Evolutionary conservation across 441 rosid species (phyloP).

Genomic region (Gossypium trilobum): DNA sequence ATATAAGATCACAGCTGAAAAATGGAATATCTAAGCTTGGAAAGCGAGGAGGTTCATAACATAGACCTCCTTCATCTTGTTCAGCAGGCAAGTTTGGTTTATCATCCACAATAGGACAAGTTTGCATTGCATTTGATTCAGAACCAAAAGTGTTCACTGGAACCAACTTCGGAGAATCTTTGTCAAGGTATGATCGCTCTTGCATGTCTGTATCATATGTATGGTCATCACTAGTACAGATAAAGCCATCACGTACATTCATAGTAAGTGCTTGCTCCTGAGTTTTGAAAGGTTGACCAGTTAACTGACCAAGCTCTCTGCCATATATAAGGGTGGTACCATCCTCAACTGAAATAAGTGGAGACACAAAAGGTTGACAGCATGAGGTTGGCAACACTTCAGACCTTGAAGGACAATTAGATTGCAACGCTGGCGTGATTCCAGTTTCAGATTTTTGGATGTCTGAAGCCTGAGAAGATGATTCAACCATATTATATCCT

Average conservation of each 20-base stretch:
- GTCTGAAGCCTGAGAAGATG: constrained; percentile 30
- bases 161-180: constrained; percentile 53
- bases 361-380: constrained; percentile 35
- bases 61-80: constrained; percentile 62
- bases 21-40: constrained; percentile 88
- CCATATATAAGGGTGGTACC: constrained; percentile 20
- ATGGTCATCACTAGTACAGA: constrained; percentile 38
- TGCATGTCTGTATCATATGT: constrained; percentile 29
- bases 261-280: constrained; percentile 37
- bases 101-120: constrained; percentile 33
- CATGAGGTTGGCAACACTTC: constrained; percentile 33
- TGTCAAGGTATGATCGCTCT: constrained; percentile 38
- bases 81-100: constrained; percentile 27
- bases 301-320: constrained; percentile 37
- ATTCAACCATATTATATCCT: constrained; percentile 29
- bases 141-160: constrained; percentile 48
- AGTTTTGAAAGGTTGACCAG: constrained; percentile 31
- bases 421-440: constrained; percentile 28
- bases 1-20: constrained; percentile 90
- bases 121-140: constrained; percentile 29
- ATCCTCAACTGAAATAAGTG: constrained; percentile 33
- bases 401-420: constrained; percentile 34
- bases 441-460: constrained; percentile 34
- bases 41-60: constrained; percentile 96
- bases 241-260: constrained; percentile 34